Evolutionary conservation across 768 basidiomycete genomes (phyloP).

Genomic region (Tulasnella sp.): DNA sequence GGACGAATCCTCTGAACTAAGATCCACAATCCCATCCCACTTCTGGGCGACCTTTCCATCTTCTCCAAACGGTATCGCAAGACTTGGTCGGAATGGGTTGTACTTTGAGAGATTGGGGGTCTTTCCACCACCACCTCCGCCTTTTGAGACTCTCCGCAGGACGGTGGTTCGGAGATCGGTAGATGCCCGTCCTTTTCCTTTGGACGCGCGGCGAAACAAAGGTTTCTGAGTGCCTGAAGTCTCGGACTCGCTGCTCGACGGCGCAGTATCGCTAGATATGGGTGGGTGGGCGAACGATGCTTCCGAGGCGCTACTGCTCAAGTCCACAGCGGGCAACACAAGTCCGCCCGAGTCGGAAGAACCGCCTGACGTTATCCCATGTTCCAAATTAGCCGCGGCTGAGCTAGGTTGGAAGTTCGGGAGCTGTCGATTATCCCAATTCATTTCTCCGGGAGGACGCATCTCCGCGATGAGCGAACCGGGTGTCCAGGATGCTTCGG

Average conservation of each 20-base stretch:
- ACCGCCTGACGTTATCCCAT: not conserved
- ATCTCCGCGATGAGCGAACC: not conserved
- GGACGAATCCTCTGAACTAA: not conserved
- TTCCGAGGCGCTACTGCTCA: not conserved
- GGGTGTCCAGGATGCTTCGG: constrained; percentile 2
- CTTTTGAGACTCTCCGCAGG: not conserved
- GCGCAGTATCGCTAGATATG: not conserved
- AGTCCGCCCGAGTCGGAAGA: no score
- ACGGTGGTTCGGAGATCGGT: constrained; percentile 11
- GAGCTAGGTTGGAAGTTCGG: not conserved
- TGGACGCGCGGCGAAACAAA: no score
- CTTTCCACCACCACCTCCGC: not conserved
- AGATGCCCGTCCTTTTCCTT: constrained; percentile 7
- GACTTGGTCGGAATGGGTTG: constrained; percentile 8
- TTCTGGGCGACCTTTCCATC: not conserved
- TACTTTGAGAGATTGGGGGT: constrained; percentile 9
- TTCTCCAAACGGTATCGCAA: not conserved
- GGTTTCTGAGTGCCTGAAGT: no score
- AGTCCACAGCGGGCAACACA: not conserved
- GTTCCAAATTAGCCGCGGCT: not conserved
- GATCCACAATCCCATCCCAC: constrained; percentile 17
- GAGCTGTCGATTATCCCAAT: not conserved
- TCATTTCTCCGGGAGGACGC: not conserved
- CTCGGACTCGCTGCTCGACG: no score
- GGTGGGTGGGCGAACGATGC: not conserved